A percentile compares a stretch with the other conserved stretches of the same genome.
These are phyloP conservation scores for Stipa capillata DNA, from an alignment of 176 grass and related monocot genomes.

Conservation along the genomic window DNA sequence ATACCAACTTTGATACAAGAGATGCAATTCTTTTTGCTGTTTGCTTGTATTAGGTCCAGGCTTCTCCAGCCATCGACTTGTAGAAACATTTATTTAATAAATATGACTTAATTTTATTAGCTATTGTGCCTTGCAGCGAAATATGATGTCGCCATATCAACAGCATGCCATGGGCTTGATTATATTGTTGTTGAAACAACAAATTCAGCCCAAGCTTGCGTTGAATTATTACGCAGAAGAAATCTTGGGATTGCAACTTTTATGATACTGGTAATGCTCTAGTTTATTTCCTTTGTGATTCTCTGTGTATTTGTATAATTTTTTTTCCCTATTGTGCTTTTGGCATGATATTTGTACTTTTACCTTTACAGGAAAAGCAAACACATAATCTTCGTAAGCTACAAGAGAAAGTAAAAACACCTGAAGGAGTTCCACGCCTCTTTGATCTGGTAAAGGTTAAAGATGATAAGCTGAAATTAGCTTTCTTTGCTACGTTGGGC, in stretches of 20 bases:
- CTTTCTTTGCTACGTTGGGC: slow-evolving; percentile 71
- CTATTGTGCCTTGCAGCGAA: slow-evolving; percentile 58
- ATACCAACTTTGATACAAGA: background rate
- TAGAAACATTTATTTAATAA: slow-evolving; percentile 2
- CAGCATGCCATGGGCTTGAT: slow-evolving; percentile 66
- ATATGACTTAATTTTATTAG: slow-evolving; percentile 2
- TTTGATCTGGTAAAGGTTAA: slow-evolving; percentile 93
- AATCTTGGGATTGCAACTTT: slow-evolving; percentile 82
- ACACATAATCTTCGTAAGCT: slow-evolving; percentile 42
- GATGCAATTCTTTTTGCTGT: background rate
- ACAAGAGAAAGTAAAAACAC: slow-evolving; percentile 61
- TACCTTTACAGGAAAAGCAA: slow-evolving; percentile 76
- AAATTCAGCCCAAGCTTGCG: slow-evolving; percentile 80
- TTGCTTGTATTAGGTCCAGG: background rate
- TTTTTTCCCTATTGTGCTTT: background rate
- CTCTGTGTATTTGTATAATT: background rate
- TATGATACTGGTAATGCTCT: slow-evolving; percentile 75
- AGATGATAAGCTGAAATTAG: slow-evolving; percentile 75
- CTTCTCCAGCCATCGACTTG: background rate
- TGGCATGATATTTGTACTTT: background rate
- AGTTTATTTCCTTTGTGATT: slow-evolving; percentile 11
- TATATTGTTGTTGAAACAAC: slow-evolving; percentile 93
- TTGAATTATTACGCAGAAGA: slow-evolving; percentile 81
- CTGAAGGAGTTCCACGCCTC: slow-evolving; percentile 82
- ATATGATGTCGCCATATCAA: slow-evolving; percentile 92